Percentiles rank a stretch among this genome's conserved stretches.
Conservation (phyloP, 1,139 yeast genomes). For the Geotrichum phurueaensis region DNA sequence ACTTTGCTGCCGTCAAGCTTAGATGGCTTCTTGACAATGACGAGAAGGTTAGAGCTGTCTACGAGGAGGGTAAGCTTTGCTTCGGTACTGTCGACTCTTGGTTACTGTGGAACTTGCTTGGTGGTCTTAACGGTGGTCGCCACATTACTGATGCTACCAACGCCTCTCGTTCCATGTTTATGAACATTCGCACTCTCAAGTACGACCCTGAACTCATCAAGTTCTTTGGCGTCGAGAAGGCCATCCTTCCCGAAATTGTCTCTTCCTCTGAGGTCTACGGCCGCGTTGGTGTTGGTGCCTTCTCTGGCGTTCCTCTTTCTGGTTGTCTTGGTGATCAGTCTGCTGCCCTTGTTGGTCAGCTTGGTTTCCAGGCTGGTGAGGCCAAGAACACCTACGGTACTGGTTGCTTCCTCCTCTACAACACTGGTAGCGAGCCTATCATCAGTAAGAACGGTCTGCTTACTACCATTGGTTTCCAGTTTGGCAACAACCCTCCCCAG, state of each 20-base stretch:
- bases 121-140: conserved; percentile 43
- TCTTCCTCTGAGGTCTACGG: conserved; percentile 82
- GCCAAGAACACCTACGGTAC: conserved; percentile 98
- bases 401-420: conserved; percentile 85
- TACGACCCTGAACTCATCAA: conserved; percentile 72
- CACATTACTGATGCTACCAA: conserved; percentile 86
- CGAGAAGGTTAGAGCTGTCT: conserved; percentile 58
- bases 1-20: conserved; percentile 85
- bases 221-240: conserved; percentile 68
- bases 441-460: conserved; percentile 74
- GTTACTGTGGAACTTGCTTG: conserved; percentile 81
- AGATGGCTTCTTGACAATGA: conserved; percentile 86
- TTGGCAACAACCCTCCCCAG: conserved; percentile 69
- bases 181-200: conserved; percentile 71
- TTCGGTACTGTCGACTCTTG: conserved; percentile 95
- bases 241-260: conserved; percentile 71
- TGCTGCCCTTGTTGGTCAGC: conserved; percentile 88
- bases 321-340: conserved; percentile 95
- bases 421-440: conserved; percentile 59
- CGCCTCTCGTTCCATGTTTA: conserved; percentile 85
- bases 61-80: conserved; percentile 72
- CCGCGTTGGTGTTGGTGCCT: conserved; percentile 34
- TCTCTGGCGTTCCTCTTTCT: conserved; percentile 61
- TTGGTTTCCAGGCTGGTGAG: conserved; percentile 75
- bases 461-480: conserved; percentile 87